Evolutionary conservation across 257 asterid genomes (phyloP).

Genomic region (Salvia rosmarinus): DNA sequence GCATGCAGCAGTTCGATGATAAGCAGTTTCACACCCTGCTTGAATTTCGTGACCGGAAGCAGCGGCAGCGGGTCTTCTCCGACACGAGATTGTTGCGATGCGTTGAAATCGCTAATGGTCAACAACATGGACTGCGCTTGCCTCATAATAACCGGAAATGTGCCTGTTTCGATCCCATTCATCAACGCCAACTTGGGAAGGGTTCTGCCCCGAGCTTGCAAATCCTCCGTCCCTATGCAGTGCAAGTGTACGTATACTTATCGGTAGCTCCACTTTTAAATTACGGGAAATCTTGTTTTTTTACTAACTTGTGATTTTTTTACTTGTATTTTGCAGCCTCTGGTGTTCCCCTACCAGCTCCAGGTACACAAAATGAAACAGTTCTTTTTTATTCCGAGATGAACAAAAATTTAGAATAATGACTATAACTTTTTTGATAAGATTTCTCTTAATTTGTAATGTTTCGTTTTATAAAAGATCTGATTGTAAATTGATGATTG

Average conservation of each 20-base stretch:
- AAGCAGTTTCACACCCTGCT: slow-evolving; percentile 63
- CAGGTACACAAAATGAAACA: slow-evolving; percentile 48
- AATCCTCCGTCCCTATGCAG: slow-evolving; percentile 56
- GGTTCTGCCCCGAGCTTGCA: slow-evolving; percentile 63
- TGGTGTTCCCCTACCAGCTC: slow-evolving; percentile 74
- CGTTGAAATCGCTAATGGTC: slow-evolving; percentile 51
- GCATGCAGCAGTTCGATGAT: slow-evolving; percentile 61
- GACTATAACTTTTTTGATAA: too few species aligned
- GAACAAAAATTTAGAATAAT: too few species aligned
- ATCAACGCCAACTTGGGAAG: slow-evolving; percentile 45
- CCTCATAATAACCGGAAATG: slow-evolving; percentile 71
- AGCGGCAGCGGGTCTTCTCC: slow-evolving; percentile 56
- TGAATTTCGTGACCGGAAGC: slow-evolving; percentile 72
- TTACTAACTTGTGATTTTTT: not conserved
- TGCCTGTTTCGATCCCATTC: slow-evolving; percentile 69
- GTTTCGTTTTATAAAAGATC: too few species aligned
- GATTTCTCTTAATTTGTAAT: too few species aligned
- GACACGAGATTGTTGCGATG: slow-evolving; percentile 56
- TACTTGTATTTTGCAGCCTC: slow-evolving; percentile 49
- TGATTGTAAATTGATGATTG: not conserved
- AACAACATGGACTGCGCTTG: slow-evolving; percentile 67
- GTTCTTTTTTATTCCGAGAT: too few species aligned
- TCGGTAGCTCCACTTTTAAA: not conserved
- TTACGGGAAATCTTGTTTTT: too few species aligned
- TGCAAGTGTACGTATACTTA: slow-evolving; percentile 41